These are phyloP conservation scores for Hypoxylon lenormandii DNA, from an alignment of 495 filamentous ascomycete genomes.

Conservation along the genomic window DNA sequence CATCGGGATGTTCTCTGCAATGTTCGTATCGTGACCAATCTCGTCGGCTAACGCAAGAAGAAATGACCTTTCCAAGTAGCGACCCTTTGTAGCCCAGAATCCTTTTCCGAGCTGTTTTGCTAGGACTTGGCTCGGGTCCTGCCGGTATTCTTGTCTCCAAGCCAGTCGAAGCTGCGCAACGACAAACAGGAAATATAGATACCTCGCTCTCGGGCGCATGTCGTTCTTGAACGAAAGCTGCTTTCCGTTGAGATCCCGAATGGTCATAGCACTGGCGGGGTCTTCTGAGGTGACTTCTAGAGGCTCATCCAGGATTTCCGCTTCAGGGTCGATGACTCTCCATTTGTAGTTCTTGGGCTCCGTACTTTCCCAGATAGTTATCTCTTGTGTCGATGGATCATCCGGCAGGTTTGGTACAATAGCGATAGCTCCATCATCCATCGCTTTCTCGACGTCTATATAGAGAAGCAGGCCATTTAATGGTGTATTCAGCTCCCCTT, in stretches of 20 bases:
- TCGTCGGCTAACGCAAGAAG: constrained; percentile 43
- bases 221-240: constrained; percentile 41
- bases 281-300: background rate
- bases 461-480: constrained; percentile 40
- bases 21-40: constrained; percentile 42
- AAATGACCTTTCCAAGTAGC: constrained; percentile 37
- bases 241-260: constrained; percentile 27
- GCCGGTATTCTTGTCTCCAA: constrained; percentile 33
- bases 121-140: constrained; percentile 17
- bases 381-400: constrained; percentile 32
- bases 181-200: constrained; percentile 42
- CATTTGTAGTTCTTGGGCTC: constrained; percentile 36
- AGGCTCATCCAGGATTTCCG: constrained; percentile 1
- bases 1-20: constrained; percentile 12
- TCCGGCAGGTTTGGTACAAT: constrained; percentile 44
- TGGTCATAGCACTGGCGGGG: constrained; percentile 5
- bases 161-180: constrained; percentile 33
- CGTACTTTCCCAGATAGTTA: constrained; percentile 19
- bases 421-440: constrained; percentile 38
- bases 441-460: constrained; percentile 20
- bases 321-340: constrained; percentile 25
- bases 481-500: constrained; percentile 36
- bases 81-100: constrained; percentile 38
- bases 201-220: constrained; percentile 37
- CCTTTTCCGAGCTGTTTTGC: constrained; percentile 36